phyloP scores from a whole-genome alignment of 2,329 filamentous ascomycete genomes.

The Stenocarpella maydis region DNA sequence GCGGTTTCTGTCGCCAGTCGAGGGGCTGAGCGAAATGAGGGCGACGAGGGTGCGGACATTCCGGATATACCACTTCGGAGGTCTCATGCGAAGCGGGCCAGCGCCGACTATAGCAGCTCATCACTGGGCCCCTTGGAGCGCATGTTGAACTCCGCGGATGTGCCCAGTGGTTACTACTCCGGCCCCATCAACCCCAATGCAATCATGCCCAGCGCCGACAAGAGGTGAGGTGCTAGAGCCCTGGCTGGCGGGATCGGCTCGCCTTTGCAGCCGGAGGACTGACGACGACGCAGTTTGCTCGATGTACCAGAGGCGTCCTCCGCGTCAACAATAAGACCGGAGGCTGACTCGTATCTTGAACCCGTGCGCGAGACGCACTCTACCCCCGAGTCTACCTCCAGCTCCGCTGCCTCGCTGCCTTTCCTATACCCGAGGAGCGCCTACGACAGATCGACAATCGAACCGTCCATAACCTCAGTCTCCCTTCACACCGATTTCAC shows the following conservation, averaged over 20 bases:
- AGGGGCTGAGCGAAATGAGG: neutral
- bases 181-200: conserved; percentile 24
- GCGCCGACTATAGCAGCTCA: conserved; percentile 11
- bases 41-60: conserved; percentile 29
- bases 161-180: neutral
- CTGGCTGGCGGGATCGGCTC: neutral
- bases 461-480: conserved; percentile 34
- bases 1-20: neutral
- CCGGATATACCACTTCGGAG: conserved; percentile 35
- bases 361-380: conserved; percentile 5
- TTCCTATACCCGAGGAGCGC: neutral
- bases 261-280: conserved; percentile 22
- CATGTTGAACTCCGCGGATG: conserved; percentile 17
- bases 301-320: conserved; percentile 28
- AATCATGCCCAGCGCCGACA: conserved; percentile 16
- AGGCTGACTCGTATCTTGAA: conserved; percentile 10
- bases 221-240: conserved; percentile 26
- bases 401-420: conserved; percentile 13
- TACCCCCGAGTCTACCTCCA: conserved; percentile 5
- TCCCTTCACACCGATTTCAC: conserved; percentile 33
- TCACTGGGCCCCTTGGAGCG: conserved; percentile 25
- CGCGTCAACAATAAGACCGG: conserved; percentile 1
- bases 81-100: conserved; percentile 16
- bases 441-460: conserved; percentile 13
- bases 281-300: conserved; percentile 27